Percentiles rank a stretch among this genome's conserved stretches.
Conservation (phyloP, 208 protist species). For the Leishmania tarentolae region DNA sequence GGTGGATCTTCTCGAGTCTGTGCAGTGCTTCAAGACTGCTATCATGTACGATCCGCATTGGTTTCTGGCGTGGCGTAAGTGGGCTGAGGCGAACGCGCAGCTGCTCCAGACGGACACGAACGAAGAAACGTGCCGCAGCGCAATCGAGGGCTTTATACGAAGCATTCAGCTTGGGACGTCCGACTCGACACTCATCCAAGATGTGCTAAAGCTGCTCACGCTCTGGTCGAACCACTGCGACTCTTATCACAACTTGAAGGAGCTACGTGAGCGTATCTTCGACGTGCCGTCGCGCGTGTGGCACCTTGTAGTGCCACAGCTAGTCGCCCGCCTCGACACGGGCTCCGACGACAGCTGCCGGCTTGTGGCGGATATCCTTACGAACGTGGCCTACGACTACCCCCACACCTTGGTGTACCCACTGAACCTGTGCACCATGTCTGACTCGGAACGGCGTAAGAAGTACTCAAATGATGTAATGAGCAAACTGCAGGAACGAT, state of each 20-base stretch:
- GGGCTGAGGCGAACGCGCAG: slow-evolving; percentile 73
- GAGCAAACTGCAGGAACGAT: slow-evolving; percentile 63
- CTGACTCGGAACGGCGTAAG: slow-evolving; percentile 74
- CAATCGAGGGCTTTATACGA: slow-evolving; percentile 84
- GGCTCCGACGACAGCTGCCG: slow-evolving; percentile 87
- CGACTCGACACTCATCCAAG: slow-evolving; percentile 92
- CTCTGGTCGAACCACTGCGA: slow-evolving; percentile 96
- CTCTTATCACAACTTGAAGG: slow-evolving; percentile 63
- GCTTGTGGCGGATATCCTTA: slow-evolving; percentile 95
- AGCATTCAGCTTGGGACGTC: slow-evolving; percentile 81
- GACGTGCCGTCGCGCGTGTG: slow-evolving; percentile 97
- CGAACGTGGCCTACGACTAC: slow-evolving; percentile 94
- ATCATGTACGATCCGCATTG: slow-evolving; percentile 84
- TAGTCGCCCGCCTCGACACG: slow-evolving; percentile 98
- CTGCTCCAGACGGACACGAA: slow-evolving; percentile 47
- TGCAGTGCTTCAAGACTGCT: slow-evolving; percentile 79
- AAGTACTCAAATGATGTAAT: slow-evolving; percentile 76
- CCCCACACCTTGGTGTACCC: slow-evolving; percentile 99
- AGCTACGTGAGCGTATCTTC: slow-evolving; percentile 91
- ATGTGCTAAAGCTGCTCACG: slow-evolving; percentile 98
- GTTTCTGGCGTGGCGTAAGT: slow-evolving; percentile 86
- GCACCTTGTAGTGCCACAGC: slow-evolving; percentile 98
- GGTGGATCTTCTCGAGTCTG: slow-evolving; percentile 52
- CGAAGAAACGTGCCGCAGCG: slow-evolving; percentile 65
- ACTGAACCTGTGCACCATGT: slow-evolving; percentile 96